These are phyloP conservation scores for Diaporthe capsici DNA, from an alignment of 2,329 filamentous ascomycete species.

Conservation along the genomic window DNA sequence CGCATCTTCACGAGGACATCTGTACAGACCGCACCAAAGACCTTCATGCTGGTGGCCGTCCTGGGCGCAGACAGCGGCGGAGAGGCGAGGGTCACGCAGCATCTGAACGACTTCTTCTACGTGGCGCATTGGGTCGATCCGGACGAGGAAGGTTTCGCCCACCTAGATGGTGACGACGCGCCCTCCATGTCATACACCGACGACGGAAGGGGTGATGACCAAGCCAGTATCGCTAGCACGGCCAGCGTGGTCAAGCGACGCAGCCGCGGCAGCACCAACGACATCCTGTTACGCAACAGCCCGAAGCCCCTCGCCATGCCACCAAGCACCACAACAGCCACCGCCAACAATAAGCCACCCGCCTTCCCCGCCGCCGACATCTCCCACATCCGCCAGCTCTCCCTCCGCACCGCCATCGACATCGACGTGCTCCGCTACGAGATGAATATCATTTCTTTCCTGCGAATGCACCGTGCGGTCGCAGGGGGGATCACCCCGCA, in stretches of 20 bases:
- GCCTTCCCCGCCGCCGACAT: slow-evolving; percentile 63
- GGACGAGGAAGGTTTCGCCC: slow-evolving; percentile 78
- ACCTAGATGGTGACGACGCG: slow-evolving; percentile 75
- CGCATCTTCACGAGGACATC: slow-evolving; percentile 83
- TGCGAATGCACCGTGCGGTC: slow-evolving; percentile 90
- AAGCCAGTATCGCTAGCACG: slow-evolving; percentile 49
- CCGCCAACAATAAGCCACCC: slow-evolving; percentile 35
- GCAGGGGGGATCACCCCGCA: slow-evolving; percentile 81
- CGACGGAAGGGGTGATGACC: slow-evolving; percentile 35
- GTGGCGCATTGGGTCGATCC: slow-evolving; percentile 88
- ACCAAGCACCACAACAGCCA: neutral
- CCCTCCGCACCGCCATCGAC: slow-evolving; percentile 72
- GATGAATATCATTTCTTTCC: slow-evolving; percentile 88
- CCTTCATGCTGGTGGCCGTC: slow-evolving; percentile 86
- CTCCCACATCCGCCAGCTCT: slow-evolving; percentile 70
- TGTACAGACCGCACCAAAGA: slow-evolving; percentile 80
- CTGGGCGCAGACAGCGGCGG: slow-evolving; percentile 65
- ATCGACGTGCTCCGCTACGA: slow-evolving; percentile 87
- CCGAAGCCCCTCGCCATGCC: slow-evolving; percentile 19
- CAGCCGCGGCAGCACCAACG: slow-evolving; percentile 24
- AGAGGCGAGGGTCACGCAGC: slow-evolving; percentile 63
- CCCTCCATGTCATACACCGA: slow-evolving; percentile 41
- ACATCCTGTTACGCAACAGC: slow-evolving; percentile 25
- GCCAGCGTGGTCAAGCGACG: slow-evolving; percentile 61
- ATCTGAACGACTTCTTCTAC: slow-evolving; percentile 87